Conservation (phyloP, 2,329 filamentous ascomycete species). For the Bipolaris oryzae region DNA sequence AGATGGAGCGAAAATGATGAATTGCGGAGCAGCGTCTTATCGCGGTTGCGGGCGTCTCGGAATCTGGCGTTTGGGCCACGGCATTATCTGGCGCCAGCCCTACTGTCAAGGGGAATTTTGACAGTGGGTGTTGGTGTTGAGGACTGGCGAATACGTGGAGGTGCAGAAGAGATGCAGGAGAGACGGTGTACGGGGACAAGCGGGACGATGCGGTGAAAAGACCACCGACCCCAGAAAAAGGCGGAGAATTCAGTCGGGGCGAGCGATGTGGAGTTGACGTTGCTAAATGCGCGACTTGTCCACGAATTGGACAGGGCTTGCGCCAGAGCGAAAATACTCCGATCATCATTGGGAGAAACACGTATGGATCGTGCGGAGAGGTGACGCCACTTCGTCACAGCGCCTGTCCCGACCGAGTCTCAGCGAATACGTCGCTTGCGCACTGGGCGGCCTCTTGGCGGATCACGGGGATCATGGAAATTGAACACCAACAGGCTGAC, state of each 20-base stretch:
- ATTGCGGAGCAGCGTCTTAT: constrained; percentile 24
- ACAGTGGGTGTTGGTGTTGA: background rate
- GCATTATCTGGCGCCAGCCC: constrained; percentile 32
- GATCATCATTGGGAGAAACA: constrained; percentile 22
- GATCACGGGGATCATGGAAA: background rate
- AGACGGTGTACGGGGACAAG: background rate
- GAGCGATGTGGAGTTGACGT: constrained; percentile 27
- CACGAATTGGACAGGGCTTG: constrained; percentile 18
- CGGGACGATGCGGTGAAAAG: constrained; percentile 27
- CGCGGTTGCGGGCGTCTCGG: constrained; percentile 32
- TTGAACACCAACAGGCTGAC: background rate
- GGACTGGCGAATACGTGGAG: constrained; percentile 2
- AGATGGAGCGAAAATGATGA: background rate
- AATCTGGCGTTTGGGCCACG: constrained; percentile 21
- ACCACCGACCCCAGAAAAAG: constrained; percentile 29
- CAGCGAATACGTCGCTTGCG: constrained; percentile 9
- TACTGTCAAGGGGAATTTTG: constrained; percentile 4
- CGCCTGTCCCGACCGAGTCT: constrained; percentile 12
- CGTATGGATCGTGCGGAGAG: constrained; percentile 24
- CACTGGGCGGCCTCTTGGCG: constrained; percentile 10
- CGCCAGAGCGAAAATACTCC: constrained; percentile 17
- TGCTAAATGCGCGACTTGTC: constrained; percentile 18
- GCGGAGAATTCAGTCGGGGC: constrained; percentile 25
- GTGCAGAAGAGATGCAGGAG: constrained; percentile 7
- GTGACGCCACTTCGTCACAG: constrained; percentile 24